These are phyloP conservation scores for Blepharisma japonicum DNA, from an alignment of 73 alveolate species.

Conservation along the genomic window DNA sequence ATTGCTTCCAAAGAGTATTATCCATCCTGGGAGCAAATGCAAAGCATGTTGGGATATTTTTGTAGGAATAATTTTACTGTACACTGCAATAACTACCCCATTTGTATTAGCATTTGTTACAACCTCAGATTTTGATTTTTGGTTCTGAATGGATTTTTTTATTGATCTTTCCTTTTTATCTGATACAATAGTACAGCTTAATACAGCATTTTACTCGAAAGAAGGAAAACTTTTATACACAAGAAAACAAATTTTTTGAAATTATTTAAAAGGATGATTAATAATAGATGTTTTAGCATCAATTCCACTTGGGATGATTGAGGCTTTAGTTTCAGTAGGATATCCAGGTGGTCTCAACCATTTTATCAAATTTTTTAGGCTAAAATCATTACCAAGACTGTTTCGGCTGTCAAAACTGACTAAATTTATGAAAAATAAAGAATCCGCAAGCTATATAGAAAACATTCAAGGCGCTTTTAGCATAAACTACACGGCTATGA, in stretches of 20 bases:
- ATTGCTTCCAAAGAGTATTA: slow-evolving; percentile 21
- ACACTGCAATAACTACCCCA: slow-evolving; percentile 66
- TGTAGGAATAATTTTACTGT: slow-evolving; percentile 41
- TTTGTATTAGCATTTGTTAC: slow-evolving; percentile 52
- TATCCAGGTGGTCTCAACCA: not conserved
- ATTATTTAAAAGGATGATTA: slow-evolving; percentile 51
- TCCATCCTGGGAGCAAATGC: slow-evolving; percentile 66
- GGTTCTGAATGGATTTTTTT: not conserved
- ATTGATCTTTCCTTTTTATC: not conserved
- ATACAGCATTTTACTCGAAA: slow-evolving; percentile 43
- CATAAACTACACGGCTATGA: slow-evolving; percentile 40
- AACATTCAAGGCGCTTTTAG: slow-evolving; percentile 19
- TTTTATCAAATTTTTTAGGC: slow-evolving; percentile 51
- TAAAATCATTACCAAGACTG: slow-evolving; percentile 49
- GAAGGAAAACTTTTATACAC: slow-evolving; percentile 34
- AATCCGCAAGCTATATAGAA: not conserved
- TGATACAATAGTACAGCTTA: not conserved
- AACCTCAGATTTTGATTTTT: slow-evolving; percentile 15
- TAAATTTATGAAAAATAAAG: not conserved
- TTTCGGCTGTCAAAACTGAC: slow-evolving; percentile 53
- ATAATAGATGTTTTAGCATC: slow-evolving; percentile 48
- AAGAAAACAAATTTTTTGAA: slow-evolving; percentile 34
- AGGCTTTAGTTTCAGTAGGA: slow-evolving; percentile 36
- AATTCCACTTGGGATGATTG: slow-evolving; percentile 40
- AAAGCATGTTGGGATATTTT: slow-evolving; percentile 55